Conservation (phyloP, 805 yeast species). For the Lachancea kluyveri region DNA sequence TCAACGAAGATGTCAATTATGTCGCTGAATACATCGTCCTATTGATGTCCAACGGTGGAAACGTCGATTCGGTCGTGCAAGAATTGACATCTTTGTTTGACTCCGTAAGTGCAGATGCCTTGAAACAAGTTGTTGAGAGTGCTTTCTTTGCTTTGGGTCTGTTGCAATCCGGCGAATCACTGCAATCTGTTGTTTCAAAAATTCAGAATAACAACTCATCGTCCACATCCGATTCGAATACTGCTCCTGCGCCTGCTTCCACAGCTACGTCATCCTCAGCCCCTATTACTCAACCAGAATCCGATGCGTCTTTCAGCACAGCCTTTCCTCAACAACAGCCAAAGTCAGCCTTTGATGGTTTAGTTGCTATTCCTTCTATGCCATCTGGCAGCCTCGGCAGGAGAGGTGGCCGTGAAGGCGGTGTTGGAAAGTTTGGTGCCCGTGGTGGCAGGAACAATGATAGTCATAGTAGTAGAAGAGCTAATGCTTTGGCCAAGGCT, state of each 20-base stretch:
- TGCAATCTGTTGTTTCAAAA: slow-evolving; percentile 26
- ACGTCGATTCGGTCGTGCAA: slow-evolving; percentile 50
- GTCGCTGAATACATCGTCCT: slow-evolving; percentile 72
- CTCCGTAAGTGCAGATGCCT: slow-evolving; percentile 53
- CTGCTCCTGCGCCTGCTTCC: slow-evolving; percentile 10
- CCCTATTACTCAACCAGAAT: slow-evolving; percentile 16
- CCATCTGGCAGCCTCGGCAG: slow-evolving; percentile 7
- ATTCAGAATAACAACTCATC: no score
- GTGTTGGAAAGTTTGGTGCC: slow-evolving; percentile 16
- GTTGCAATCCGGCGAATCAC: slow-evolving; percentile 31
- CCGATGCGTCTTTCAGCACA: no score
- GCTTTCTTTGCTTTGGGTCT: slow-evolving; percentile 52
- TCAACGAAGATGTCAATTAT: slow-evolving; percentile 48
- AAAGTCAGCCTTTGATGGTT: slow-evolving; percentile 25
- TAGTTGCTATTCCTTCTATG: slow-evolving; percentile 9
- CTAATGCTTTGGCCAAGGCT: slow-evolving; percentile 35
- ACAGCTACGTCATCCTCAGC: slow-evolving; percentile 12
- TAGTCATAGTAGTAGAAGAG: slow-evolving; percentile 25
- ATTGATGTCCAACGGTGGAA: slow-evolving; percentile 61
- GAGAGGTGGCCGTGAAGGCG: slow-evolving; percentile 16
- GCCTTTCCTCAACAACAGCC: no score
- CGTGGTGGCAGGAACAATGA: slow-evolving; percentile 18
- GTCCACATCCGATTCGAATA: no score
- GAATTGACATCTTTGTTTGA: slow-evolving; percentile 61
- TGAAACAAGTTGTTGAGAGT: slow-evolving; percentile 47